Base-by-base conservation (phyloP, 768 basidiomycete genomes). In the Obba rivulosa region DNA sequence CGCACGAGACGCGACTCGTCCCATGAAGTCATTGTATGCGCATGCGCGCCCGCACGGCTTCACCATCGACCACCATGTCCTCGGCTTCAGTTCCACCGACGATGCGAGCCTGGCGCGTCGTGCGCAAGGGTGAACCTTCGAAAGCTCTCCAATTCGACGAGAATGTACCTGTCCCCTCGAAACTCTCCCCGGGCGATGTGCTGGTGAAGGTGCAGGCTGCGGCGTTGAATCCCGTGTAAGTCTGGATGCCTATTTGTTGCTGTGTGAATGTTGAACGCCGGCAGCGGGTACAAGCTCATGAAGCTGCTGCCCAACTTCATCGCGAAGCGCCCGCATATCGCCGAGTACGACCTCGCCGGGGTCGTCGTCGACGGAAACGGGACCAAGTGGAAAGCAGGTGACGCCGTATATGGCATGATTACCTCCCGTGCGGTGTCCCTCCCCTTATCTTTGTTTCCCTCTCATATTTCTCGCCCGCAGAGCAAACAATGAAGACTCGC, bases 191-290 rank as follows among this genome's bases (percentile, higher is more conserved):
- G 16, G 74, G 70, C 3, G 65, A 78, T 51, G 68, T 84, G 11
- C 70, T 81, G 13, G 68, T 84, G 43, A 70, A 71, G 48, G 69
- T 82, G 3, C 64, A 67, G 20, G 75, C 79, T 9, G 76, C 74
- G 0, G 82, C 83, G 0, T 67, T 89, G 36, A 91, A 91, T 57
- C 85, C 85, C 1, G 72, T 81, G 80, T 85, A 61, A 51, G 76
- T 58, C 31, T 24, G n/a, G 3, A 17, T 24, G 9, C 35, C 41
- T 5, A 23, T 14, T 17, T 31, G 22, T 9, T 16, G 48, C 7
- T 31, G 7, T 31, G 28, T 31, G 16, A 16, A n/a, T n/a, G 4
- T 22, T 45, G 49, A 37, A 17, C n/a, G 16, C 23, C 9, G 16
- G 8, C 40, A 85, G 84, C 31, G 81, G 77, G 0, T 81, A 74